Evolutionary conservation across 2,329 filamentous ascomycete species (phyloP).

Genomic region (Fusarium paranaense): DNA sequence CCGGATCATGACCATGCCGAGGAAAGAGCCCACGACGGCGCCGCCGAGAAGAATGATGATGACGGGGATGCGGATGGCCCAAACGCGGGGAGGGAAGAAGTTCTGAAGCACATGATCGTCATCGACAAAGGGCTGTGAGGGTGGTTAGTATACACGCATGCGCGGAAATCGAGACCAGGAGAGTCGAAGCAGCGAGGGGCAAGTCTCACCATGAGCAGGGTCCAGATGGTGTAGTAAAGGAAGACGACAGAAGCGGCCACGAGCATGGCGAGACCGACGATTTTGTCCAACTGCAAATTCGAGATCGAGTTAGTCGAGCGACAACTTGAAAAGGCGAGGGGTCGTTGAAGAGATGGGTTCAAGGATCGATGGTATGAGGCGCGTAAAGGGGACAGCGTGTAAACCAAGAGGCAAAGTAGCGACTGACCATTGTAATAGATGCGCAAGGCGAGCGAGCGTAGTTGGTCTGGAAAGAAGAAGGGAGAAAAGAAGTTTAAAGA

Average conservation of each 20-base stretch:
- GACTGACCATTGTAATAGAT: conserved; percentile 42
- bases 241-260: conserved; percentile 73
- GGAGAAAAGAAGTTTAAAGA: conserved; percentile 32
- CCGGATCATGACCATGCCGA: conserved; percentile 97
- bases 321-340: conserved; percentile 10
- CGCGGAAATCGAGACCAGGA: not conserved
- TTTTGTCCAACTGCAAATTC: conserved; percentile 83
- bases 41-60: conserved; percentile 93
- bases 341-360: conserved; percentile 38
- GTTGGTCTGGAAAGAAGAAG: conserved; percentile 19
- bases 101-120: conserved; percentile 91
- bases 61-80: conserved; percentile 98
- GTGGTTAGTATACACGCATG: conserved; percentile 26
- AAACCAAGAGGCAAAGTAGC: conserved; percentile 4
- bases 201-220: conserved; percentile 86
- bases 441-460: conserved; percentile 33
- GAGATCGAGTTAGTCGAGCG: conserved; percentile 25
- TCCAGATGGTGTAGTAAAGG: conserved; percentile 97
- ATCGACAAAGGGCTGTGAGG: conserved; percentile 90
- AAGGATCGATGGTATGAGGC: conserved; percentile 10
- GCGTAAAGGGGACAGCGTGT: conserved; percentile 37
- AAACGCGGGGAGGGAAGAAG: conserved; percentile 96
- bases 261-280: conserved; percentile 75
- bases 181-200: conserved; percentile 9
- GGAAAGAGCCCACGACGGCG: conserved; percentile 94